Evolutionary conservation across 371 early-diverging fungal genomes (phyloP), one percentile per base, ranked within the genome.

Genomic region (Entomophthora muscae): DNA sequence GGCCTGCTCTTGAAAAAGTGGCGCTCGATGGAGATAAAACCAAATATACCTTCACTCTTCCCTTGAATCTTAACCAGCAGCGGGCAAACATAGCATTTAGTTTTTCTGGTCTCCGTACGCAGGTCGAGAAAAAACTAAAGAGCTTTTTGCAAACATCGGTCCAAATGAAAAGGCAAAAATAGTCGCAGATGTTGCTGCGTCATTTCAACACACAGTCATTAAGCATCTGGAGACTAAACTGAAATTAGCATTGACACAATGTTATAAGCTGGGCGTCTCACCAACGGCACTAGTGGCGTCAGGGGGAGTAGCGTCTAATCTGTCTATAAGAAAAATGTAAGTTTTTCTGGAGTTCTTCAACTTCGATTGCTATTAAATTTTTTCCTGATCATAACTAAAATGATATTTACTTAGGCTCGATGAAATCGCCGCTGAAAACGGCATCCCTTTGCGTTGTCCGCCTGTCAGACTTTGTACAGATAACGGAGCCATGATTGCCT

Each of bases 401-500:
- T n/a, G n/a, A n/a, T n/a, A n/a, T 42, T 17, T 42, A 10, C 17
- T 21, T 59, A 73, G 75, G 53, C 65, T 82, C 30, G 71, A 71
- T 61, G 60, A 62, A 30, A 64, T 80, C 24, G 81, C 80, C 0
- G 29, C 24, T 27, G 63, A 66, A 24, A 72, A 78, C 56, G 66
- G 71, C 26, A 56, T 88, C 10, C 78, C 73, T 53, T 72, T 86
- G 21, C 76, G 82, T 33, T 85, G 83, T 53, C 91, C 91, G 30
- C 86, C 88, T 21, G 84, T 86, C 1, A 72, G 79, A 24, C 69
- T 87, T 42, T 90, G 91, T 69, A 84, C 91, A 0, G 91, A 90
- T 71, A 90, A 90, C 67, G 90, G 86, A n/a, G 88, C 84, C 26
- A 90, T 90, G 91, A 83, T 90, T 68, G 91, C 89, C 5, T 90